Base-by-base conservation (phyloP, 352 stramenopile genomes). In the Elongisporangium undulatum region DNA sequence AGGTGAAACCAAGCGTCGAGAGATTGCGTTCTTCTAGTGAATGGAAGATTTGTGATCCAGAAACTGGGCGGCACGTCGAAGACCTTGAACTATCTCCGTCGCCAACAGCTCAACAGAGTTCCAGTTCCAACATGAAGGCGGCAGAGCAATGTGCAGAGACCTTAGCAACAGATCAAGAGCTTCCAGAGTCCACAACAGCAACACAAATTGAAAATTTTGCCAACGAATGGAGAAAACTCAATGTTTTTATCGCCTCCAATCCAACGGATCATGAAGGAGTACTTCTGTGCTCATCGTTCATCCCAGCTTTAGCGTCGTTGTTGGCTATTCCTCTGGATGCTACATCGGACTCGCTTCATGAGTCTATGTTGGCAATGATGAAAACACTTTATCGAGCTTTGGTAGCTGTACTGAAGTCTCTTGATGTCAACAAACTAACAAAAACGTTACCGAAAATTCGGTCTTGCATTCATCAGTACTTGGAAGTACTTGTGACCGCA, bases 1-100 rank as follows among this genome's bases (percentile, higher is more conserved):
- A 80, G 49, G 50, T 89, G 6, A 85, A 80, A 7, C 79, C 83
- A 1, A 92, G 80, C 56, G 64, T 90, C 4, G 85, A 92, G 61
- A 70, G 82, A 0, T 70, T 94, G 12, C 81, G 80, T 6, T 84
- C 74, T 22, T 88, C 82, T 67, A 79, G 88, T n/a, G 85, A 96
- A 56, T 91, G 86, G 76, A 90, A 83, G 59, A 80, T 79, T n/a
- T 90, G 90, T n/a, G 83, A 94, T 56, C 80, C 83, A 1, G 69
- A 93, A 65, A 94, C 83, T 0, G 84, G 79, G 1, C 70, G 62
- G 2, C 71, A 86, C 52, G 29, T 81, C 29, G 29, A 41, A 15
- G 29, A 41, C 4, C 29, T 41, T 6, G 29, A 41, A 13, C 13
- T 41, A 41, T 41, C 29, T 41, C 29, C 29, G 13, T 41, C 29